Percentiles rank a stretch among this genome's conserved stretches.
Conservation (phyloP, 352 stramenopile genomes). For the Phytophthora sansomeana region DNA sequence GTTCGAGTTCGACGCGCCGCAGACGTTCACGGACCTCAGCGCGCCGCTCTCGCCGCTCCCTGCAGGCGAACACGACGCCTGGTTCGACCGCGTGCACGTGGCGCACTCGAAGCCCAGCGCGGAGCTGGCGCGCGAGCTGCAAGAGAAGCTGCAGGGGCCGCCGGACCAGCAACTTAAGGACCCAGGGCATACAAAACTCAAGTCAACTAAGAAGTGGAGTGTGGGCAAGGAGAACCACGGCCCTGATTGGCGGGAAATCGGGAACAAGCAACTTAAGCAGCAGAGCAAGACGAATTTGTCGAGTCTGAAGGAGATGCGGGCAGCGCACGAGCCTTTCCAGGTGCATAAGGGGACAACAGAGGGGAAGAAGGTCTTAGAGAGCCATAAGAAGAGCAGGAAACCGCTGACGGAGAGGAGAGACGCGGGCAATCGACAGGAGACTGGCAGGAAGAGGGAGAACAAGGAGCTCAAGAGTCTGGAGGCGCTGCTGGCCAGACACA, state of each 20-base stretch:
- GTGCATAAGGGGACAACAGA: conserved; percentile 11
- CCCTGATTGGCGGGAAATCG: conserved; percentile 17
- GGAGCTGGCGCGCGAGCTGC: conserved; percentile 52
- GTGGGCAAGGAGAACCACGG: conserved; percentile 49
- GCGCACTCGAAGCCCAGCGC: conserved; percentile 68
- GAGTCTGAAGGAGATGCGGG: conserved; percentile 33
- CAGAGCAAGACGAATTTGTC: conserved; percentile 17
- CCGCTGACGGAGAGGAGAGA: conserved; percentile 23
- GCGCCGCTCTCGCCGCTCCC: conserved; percentile 25
- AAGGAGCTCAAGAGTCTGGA: conserved; percentile 64
- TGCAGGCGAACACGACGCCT: conserved; percentile 52
- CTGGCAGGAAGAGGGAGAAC: conserved; percentile 14
- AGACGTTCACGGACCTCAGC: conserved; percentile 62
- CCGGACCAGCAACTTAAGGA: conserved; percentile 24
- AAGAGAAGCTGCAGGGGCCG: conserved; percentile 17
- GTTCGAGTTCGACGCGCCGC: conserved; percentile 82
- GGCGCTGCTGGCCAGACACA: conserved; percentile 69
- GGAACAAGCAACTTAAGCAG: conserved; percentile 23
- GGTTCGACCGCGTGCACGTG: conserved; percentile 69
- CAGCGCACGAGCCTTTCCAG: conserved; percentile 33
- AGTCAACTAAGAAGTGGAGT: conserved; percentile 6
- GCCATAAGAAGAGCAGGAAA: conserved; percentile 2
- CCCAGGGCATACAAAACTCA: neutral
- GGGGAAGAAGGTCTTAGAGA: conserved; percentile 1
- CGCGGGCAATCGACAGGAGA: conserved; percentile 23